Base-by-base conservation (phyloP, 2,329 filamentous ascomycete species). In the Blastomyces percursus region DNA sequence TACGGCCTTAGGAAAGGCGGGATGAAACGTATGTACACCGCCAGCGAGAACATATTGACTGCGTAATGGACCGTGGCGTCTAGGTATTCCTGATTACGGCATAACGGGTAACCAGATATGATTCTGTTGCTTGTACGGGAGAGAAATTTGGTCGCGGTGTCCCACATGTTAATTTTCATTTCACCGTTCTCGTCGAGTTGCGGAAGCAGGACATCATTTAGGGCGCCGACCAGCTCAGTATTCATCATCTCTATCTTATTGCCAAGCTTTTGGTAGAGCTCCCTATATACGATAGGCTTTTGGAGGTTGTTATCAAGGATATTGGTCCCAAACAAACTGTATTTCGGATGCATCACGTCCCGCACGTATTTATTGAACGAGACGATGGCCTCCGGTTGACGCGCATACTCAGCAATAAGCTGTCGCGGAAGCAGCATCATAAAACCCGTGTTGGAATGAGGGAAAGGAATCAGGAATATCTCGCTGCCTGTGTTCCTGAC, bases 21-120 rank as follows among this genome's bases (percentile, higher is more conserved):
- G 55, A 67, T 66, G 32, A 67, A 66, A 24, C 66, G 65, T 32
- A 63, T 60, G 32, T 65, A 66, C n/a, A 66, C 30, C 6, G 64
- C 66, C 56, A 55, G 44, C 44, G 66, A 60, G 56, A 67, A 67
- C 58, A 67, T 62, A 46, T 55, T 65, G 21, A 62, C 65, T 9
- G 66, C 63, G 35, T 66, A 67, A 54, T 66, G 59, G 14, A 62
- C 63, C n/a, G 65, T 63, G 12, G 63, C 65, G 61, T 67, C 65
- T 14, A 64, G 52, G 56, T 64, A 67, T 54, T 66, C 65, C 35
- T 67, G 61, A 27, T 67, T 64, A 21, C 63, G 61, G 44, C 65
- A 66, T 0, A 67, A 57, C 19, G 63, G 63, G 51, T 64, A 62
- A 24, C 65, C 62, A 14, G 56, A 42, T 44, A 67, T 65, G 46